These are phyloP conservation scores for Bertia moriformis DNA, from an alignment of 2,329 filamentous ascomycete genomes.

Conservation along the genomic window DNA sequence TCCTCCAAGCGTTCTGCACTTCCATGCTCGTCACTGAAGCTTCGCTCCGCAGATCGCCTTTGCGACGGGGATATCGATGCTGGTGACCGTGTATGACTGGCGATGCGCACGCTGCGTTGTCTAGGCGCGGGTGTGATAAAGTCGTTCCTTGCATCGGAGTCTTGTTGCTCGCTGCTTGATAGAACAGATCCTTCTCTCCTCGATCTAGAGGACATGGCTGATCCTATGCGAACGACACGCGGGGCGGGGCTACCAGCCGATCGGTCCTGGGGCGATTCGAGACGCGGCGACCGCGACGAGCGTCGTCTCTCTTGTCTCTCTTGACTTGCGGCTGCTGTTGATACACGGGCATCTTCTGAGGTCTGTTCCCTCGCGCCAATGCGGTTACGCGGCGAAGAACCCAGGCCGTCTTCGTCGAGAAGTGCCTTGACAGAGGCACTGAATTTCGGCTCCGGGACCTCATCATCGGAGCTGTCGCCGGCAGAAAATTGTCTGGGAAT, in stretches of 20 bases:
- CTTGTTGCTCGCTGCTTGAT: not conserved
- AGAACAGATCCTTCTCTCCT: not conserved
- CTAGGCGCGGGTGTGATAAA: not conserved
- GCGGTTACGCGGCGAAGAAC: slow-evolving; percentile 9
- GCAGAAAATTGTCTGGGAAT: slow-evolving; percentile 11
- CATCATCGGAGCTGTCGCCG: slow-evolving; percentile 51
- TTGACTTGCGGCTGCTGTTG: not conserved
- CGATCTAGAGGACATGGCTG: not conserved
- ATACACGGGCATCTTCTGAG: not conserved
- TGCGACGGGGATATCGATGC: not conserved
- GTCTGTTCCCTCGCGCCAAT: not conserved
- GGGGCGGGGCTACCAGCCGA: not conserved
- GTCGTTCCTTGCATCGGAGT: not conserved
- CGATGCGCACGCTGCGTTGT: not conserved
- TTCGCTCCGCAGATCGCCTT: not conserved
- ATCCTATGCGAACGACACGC: not conserved
- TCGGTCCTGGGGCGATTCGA: not conserved
- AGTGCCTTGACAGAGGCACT: slow-evolving; percentile 49
- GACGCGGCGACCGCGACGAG: not conserved
- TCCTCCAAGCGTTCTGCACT: not conserved
- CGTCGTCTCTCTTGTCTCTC: not conserved
- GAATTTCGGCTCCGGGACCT: slow-evolving; percentile 47
- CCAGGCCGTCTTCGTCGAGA: slow-evolving; percentile 12
- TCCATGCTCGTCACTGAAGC: not conserved
- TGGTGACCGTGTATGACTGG: not conserved